Conservation (phyloP, 2,329 filamentous ascomycete species). For the Fusarium haematococcum region DNA sequence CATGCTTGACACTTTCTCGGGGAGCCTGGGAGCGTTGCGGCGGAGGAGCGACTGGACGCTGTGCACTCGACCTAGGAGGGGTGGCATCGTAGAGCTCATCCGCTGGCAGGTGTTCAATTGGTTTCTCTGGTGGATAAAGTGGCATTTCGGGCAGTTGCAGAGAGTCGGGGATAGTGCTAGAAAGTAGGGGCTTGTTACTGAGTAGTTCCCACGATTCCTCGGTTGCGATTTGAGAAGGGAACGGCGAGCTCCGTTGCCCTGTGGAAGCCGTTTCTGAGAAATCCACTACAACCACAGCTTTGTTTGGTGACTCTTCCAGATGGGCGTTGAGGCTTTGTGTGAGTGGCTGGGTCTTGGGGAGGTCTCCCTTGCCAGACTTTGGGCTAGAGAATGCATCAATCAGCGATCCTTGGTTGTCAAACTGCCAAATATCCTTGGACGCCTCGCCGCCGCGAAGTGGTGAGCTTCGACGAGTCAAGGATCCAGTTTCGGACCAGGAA, state of each 20-base stretch:
- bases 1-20: not conserved
- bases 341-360: conserved; percentile 50
- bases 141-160: conserved; percentile 1
- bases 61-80: conserved; percentile 23
- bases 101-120: conserved; percentile 37
- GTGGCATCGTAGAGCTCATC: conserved; percentile 47
- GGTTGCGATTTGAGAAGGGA: not conserved
- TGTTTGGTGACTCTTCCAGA: not conserved
- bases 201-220: conserved; percentile 34
- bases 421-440: conserved; percentile 36
- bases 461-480: conserved; percentile 47
- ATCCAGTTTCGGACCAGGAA: conserved; percentile 47
- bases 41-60: not conserved
- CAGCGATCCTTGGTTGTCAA: conserved; percentile 37
- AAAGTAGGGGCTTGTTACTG: conserved; percentile 17
- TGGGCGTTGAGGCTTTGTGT: not conserved
- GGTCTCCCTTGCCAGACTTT: conserved; percentile 29
- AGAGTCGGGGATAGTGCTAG: conserved; percentile 3
- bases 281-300: conserved; percentile 34
- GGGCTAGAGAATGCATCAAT: conserved; percentile 46
- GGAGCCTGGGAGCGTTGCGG: not conserved
- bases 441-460: conserved; percentile 33
- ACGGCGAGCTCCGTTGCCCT: conserved; percentile 47
- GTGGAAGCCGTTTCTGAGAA: conserved; percentile 54
- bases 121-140: not conserved